phyloP scores from a whole-genome alignment of 2,329 filamentous ascomycete species.

The Phymatotrichopsis omnivora region DNA sequence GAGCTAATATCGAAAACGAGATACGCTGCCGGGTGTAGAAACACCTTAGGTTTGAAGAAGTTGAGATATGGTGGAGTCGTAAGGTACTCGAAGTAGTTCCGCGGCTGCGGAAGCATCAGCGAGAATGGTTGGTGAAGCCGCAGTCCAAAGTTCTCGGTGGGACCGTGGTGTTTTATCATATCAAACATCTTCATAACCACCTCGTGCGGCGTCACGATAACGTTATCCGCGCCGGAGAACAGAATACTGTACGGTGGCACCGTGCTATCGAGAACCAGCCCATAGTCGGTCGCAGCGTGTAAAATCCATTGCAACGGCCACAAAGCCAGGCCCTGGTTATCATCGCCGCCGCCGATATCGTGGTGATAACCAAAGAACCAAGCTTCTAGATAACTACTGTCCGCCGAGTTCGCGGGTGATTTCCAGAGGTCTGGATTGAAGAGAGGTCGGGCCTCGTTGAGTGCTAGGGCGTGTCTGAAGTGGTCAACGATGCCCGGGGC shows the following conservation, averaged over 20 bases:
- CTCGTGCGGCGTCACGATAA: conserved; percentile 5
- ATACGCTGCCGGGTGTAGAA: conserved; percentile 16
- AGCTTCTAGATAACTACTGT: conserved; percentile 17
- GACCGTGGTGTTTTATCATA: conserved; percentile 13
- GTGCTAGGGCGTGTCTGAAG: conserved; percentile 19
- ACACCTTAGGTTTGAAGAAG: conserved; percentile 9
- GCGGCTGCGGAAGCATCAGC: conserved; percentile 1
- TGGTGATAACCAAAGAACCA: conserved; percentile 23
- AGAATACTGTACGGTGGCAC: conserved; percentile 6
- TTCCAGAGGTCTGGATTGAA: conserved; percentile 19
- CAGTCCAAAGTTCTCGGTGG: conserved; percentile 1
- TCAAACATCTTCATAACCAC: conserved; percentile 17
- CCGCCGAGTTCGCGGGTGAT: background rate
- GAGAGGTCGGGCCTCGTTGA: conserved; percentile 12
- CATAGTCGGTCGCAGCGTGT: conserved; percentile 3
- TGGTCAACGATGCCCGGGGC: conserved; percentile 17
- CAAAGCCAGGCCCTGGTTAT: conserved; percentile 11
- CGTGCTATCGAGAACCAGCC: conserved; percentile 6
- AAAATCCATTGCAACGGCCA: conserved; percentile 23
- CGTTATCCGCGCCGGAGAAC: conserved; percentile 8
- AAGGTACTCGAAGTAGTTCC: conserved; percentile 7
- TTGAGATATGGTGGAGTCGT: conserved; percentile 9
- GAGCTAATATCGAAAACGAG: conserved; percentile 16
- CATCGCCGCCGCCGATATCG: conserved; percentile 18
- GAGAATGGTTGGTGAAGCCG: conserved; percentile 12